Percentiles rank a stretch among this genome's conserved stretches.
Evolutionary conservation across 2,329 filamentous ascomycete genomes (phyloP).

Genomic region (Trichoderma atrobrunneum): DNA sequence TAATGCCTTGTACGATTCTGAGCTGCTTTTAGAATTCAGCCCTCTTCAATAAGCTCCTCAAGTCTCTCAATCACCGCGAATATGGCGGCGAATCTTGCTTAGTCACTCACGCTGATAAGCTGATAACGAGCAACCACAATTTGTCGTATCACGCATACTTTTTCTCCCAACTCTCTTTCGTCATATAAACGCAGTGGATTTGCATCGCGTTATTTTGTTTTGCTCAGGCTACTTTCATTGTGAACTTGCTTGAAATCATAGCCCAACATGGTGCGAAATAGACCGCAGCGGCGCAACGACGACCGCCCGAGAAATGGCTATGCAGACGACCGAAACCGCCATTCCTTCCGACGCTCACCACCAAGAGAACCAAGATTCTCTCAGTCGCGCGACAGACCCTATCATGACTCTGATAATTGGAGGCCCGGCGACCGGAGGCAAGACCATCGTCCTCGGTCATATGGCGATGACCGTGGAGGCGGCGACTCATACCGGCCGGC

Average conservation of each 20-base stretch:
- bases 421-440: constrained; percentile 29
- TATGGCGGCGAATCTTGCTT: not conserved
- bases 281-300: constrained; percentile 14
- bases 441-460: constrained; percentile 23
- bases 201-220: not conserved
- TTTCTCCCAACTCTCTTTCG: not conserved
- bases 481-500: constrained; percentile 32
- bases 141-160: not conserved
- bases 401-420: constrained; percentile 31
- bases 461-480: constrained; percentile 25
- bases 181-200: not conserved
- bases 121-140: constrained; percentile 11
- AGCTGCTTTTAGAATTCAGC: not conserved
- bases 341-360: constrained; percentile 14
- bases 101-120: not conserved
- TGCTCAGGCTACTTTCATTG: not conserved
- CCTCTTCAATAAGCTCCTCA: not conserved
- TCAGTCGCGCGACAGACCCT: constrained; percentile 20
- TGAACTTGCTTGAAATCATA: not conserved
- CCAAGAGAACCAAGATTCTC: constrained; percentile 1
- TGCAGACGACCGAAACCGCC: constrained; percentile 20
- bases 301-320: constrained; percentile 19
- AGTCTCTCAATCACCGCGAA: not conserved
- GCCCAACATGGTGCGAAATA: constrained; percentile 9
- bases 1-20: not conserved